These are phyloP conservation scores for Salix caprea DNA, from an alignment of 345 rosid genomes.

Conservation along the genomic window DNA sequence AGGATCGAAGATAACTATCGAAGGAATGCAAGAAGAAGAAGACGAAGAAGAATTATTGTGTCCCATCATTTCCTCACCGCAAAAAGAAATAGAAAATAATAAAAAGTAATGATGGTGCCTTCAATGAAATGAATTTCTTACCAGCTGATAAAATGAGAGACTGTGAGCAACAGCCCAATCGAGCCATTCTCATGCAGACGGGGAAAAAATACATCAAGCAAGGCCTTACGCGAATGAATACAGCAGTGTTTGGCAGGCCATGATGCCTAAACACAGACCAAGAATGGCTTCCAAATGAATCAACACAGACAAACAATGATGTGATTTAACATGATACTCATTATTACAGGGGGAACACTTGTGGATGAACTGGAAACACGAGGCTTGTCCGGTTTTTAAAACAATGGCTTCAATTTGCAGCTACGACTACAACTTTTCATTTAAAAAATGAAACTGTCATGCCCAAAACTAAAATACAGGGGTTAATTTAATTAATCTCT, in stretches of 20 bases:
- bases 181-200: not conserved
- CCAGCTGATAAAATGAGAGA: slow-evolving; percentile 89
- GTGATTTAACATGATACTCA: slow-evolving; percentile 27
- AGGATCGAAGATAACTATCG: too few species aligned
- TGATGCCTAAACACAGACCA: slow-evolving; percentile 79
- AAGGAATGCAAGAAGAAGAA: not conserved
- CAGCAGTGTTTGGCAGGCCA: slow-evolving; percentile 85
- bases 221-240: slow-evolving; percentile 77
- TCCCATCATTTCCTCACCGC: too few species aligned
- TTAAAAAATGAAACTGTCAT: not conserved
- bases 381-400: too few species aligned
- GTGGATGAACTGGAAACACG: slow-evolving; percentile 52
- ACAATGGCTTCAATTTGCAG: too few species aligned
- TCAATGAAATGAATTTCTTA: slow-evolving; percentile 19
- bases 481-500: not conserved
- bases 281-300: slow-evolving; percentile 80
- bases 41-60: not conserved
- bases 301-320: slow-evolving; percentile 24
- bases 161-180: slow-evolving; percentile 17
- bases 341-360: slow-evolving; percentile 73
- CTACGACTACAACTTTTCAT: too few species aligned
- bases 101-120: too few species aligned
- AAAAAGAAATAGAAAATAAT: too few species aligned
- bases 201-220: not conserved
- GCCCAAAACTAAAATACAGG: not conserved